These are phyloP conservation scores for Allantophomopsis cytisporea DNA, from an alignment of 2,329 filamentous ascomycete species.

Conservation along the genomic window DNA sequence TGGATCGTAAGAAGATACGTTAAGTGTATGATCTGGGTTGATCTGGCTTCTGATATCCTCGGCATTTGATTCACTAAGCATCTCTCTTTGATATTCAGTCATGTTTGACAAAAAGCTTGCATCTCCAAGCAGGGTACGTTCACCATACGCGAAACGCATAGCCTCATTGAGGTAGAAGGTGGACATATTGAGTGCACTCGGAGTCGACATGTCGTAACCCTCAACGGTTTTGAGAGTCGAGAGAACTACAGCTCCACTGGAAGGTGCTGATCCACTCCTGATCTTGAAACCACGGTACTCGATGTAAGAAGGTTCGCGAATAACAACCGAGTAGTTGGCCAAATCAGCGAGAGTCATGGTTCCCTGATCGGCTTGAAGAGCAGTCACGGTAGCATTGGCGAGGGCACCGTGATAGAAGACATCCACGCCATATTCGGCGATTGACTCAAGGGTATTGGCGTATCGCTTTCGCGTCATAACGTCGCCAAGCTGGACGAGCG, in stretches of 20 bases:
- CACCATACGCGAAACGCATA: constrained; percentile 52
- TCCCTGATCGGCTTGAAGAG: constrained; percentile 58
- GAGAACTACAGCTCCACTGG: constrained; percentile 64
- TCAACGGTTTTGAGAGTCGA: constrained; percentile 64
- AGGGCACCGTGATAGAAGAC: constrained; percentile 64
- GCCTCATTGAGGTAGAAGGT: constrained; percentile 56
- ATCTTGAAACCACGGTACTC: constrained; percentile 60
- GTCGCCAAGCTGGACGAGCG: constrained; percentile 57
- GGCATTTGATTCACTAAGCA: constrained; percentile 38
- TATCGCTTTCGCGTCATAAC: constrained; percentile 71
- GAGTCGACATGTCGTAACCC: constrained; percentile 54
- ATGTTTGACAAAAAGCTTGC: constrained; percentile 45
- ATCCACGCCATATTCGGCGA: constrained; percentile 59
- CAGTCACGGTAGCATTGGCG: constrained; percentile 58
- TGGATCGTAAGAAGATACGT: constrained; percentile 48
- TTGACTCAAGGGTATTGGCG: constrained; percentile 63
- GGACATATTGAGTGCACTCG: constrained; percentile 39
- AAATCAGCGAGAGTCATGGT: constrained; percentile 77
- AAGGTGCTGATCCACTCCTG: constrained; percentile 57
- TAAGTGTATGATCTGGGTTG: constrained; percentile 38
- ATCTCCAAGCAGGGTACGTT: constrained; percentile 49
- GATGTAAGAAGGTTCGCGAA: constrained; percentile 48
- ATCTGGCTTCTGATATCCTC: constrained; percentile 42
- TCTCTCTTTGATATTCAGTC: constrained; percentile 37
- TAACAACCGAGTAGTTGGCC: constrained; percentile 53